phyloP scores from a whole-genome alignment of 192 early-diverging fungal species.

The Podila clonocystis region DNA sequence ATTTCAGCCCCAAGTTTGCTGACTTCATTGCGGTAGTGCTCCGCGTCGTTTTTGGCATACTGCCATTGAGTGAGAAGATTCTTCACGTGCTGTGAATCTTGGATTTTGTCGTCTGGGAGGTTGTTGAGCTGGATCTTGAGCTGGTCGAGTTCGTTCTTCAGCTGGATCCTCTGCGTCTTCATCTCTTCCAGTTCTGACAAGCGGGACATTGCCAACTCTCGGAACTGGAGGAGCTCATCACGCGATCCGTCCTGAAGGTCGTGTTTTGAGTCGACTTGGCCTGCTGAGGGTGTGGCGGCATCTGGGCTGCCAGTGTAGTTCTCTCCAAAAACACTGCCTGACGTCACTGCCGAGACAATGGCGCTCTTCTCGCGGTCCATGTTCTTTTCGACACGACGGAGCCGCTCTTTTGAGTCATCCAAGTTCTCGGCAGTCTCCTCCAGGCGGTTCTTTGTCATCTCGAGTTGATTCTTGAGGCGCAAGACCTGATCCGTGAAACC shows the following conservation, averaged over 20 bases:
- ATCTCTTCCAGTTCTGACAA: conserved; percentile 36
- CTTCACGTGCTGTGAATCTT: conserved; percentile 32
- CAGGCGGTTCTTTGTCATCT: conserved; percentile 34
- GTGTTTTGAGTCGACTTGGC: conserved; percentile 10
- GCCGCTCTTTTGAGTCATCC: conserved; percentile 25
- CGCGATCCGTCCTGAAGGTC: conserved; percentile 31
- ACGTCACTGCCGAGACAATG: conserved; percentile 39
- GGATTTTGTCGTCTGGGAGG: conserved; percentile 34
- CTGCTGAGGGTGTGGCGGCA: conserved; percentile 9
- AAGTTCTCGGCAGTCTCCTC: conserved; percentile 28
- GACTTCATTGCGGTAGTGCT: conserved; percentile 22
- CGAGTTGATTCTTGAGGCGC: conserved; percentile 26
- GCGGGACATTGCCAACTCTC: conserved; percentile 30
- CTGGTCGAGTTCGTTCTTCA: conserved; percentile 30
- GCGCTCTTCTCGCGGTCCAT: conserved; percentile 38
- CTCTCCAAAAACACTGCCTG: conserved; percentile 38
- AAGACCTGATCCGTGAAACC: conserved; percentile 35
- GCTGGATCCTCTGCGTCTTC: conserved; percentile 30
- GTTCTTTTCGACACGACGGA: conserved; percentile 31
- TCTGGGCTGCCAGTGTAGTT: conserved; percentile 24
- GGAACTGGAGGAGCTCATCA: conserved; percentile 38
- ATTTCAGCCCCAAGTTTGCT: conserved; percentile 20
- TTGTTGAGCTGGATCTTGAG: conserved; percentile 33
- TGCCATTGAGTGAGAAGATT: conserved; percentile 27
- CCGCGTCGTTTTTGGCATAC: conserved; percentile 36